Percentiles rank a stretch among this genome's conserved stretches.
These are phyloP conservation scores for Straminergon stramineum DNA, from an alignment of 225 moss, liverwort and hornwort species.

Conservation along the genomic window DNA sequence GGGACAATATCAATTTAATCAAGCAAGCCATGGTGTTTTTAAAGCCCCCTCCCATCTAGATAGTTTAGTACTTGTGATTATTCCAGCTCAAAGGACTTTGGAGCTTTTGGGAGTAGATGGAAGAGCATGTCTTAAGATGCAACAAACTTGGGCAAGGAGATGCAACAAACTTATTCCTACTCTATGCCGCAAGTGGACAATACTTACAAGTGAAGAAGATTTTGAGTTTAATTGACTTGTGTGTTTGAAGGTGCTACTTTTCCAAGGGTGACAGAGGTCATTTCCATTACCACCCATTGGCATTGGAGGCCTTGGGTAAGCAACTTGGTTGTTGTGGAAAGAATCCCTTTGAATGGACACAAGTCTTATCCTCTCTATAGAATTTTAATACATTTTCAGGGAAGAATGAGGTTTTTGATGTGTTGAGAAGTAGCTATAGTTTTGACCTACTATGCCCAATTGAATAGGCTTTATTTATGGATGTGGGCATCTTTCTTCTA, in stretches of 20 bases:
- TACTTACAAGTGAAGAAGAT: background rate
- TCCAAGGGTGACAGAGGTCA: background rate
- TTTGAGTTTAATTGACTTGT: background rate
- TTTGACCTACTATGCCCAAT: background rate
- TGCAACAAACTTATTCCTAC: background rate
- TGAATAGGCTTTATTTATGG: background rate
- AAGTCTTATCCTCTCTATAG: accelerated
- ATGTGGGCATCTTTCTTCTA: background rate
- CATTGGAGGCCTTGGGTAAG: background rate
- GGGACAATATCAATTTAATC: background rate
- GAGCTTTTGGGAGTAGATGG: background rate
- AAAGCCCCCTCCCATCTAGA: background rate
- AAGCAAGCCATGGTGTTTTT: background rate
- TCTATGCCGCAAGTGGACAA: background rate
- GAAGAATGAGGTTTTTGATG: background rate
- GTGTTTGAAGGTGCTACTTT: background rate
- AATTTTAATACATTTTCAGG: no score
- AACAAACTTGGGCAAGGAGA: background rate
- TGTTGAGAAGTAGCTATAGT: background rate
- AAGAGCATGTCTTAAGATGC: background rate
- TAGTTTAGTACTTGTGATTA: background rate
- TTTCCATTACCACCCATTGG: background rate
- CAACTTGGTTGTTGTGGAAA: background rate
- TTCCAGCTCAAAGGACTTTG: background rate
- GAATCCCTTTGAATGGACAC: background rate